Conservation (phyloP, 176 grass and related monocot species). For the Avena atlantica region DNA sequence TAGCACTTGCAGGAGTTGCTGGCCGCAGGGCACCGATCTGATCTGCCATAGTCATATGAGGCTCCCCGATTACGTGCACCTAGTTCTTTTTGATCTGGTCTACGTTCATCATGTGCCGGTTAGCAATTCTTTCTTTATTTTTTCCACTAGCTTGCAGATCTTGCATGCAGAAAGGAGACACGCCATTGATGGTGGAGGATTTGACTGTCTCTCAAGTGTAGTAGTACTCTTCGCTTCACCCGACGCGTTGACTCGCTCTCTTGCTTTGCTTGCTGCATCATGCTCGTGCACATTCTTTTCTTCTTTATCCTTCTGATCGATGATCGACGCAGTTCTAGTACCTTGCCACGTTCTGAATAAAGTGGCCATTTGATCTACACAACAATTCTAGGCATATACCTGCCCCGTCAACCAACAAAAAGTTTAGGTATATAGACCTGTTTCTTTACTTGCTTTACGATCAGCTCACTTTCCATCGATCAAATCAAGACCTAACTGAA, state of each 20-base stretch:
- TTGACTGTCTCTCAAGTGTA: slow-evolving; percentile 9
- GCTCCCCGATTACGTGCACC: too few species aligned
- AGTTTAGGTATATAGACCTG: background rate
- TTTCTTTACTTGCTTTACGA: background rate
- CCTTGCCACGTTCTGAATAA: slow-evolving; percentile 20
- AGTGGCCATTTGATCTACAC: background rate
- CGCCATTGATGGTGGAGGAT: slow-evolving; percentile 21
- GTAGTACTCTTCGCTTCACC: slow-evolving; percentile 10
- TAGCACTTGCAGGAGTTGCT: background rate
- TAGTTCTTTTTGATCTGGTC: too few species aligned
- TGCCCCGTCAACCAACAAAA: background rate
- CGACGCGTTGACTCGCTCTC: slow-evolving; percentile 45
- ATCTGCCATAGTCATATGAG: background rate
- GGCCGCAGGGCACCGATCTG: background rate
- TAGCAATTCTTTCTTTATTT: too few species aligned
- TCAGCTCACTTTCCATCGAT: background rate
- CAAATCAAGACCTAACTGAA: background rate
- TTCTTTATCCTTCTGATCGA: too few species aligned
- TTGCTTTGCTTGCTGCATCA: background rate
- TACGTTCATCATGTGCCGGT: too few species aligned
- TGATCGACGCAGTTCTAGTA: background rate
- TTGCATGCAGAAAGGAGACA: background rate
- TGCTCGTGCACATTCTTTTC: too few species aligned
- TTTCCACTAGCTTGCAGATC: too few species aligned
- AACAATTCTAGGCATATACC: background rate